These are phyloP conservation scores for Exophiala xenobiotica DNA, from an alignment of 2,329 filamentous ascomycete species.

Conservation along the genomic window DNA sequence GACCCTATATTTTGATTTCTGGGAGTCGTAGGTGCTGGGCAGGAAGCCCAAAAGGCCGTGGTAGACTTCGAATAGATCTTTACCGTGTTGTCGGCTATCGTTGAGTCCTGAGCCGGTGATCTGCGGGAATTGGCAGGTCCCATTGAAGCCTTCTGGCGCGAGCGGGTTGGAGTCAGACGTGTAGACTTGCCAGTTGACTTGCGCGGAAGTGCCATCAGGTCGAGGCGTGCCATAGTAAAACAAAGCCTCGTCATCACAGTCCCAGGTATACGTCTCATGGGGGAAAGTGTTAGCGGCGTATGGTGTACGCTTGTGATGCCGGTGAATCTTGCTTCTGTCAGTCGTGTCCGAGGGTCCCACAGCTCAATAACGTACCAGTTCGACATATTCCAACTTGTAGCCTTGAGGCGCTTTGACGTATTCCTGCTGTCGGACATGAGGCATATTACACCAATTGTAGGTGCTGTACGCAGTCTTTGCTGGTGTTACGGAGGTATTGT, in stretches of 20 bases:
- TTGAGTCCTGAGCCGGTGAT: constrained; percentile 70
- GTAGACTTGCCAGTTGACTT: constrained; percentile 66
- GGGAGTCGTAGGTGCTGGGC: constrained; percentile 49
- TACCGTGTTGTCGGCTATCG: constrained; percentile 73
- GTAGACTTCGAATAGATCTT: constrained; percentile 76
- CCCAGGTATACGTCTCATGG: constrained; percentile 68
- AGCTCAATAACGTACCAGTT: constrained; percentile 55
- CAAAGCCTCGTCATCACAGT: constrained; percentile 68
- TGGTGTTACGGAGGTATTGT: constrained; percentile 63
- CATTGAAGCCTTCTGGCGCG: constrained; percentile 63
- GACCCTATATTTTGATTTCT: constrained; percentile 64
- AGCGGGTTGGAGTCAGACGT: constrained; percentile 66
- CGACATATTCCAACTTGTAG: constrained; percentile 72
- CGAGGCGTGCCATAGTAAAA: constrained; percentile 66
- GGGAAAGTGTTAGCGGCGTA: constrained; percentile 78
- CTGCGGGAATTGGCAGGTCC: constrained; percentile 78
- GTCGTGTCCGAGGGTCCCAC: background rate
- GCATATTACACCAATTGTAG: constrained; percentile 88
- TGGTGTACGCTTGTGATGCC: constrained; percentile 81
- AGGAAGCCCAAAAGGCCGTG: constrained; percentile 67
- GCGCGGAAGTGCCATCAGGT: constrained; percentile 47
- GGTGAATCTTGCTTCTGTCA: constrained; percentile 59
- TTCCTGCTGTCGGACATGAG: constrained; percentile 68
- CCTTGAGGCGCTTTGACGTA: constrained; percentile 57
- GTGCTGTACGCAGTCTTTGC: constrained; percentile 54